Conservation (phyloP, 2,329 filamentous ascomycete genomes). For the Ceratocystis eucalypticola region DNA sequence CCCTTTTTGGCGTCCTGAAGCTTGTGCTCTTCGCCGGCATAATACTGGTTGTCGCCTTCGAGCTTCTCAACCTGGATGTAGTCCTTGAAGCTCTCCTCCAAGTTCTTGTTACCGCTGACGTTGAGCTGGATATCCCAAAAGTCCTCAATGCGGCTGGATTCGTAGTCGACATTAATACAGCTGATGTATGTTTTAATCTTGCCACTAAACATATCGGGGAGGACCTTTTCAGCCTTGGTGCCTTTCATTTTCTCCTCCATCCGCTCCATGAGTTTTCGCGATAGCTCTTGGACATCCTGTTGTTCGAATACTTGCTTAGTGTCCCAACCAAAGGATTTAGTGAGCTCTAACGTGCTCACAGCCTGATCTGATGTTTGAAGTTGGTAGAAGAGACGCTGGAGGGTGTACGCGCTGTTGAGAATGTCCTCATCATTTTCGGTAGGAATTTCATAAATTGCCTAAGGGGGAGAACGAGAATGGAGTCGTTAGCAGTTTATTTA, state of each 20-base stretch:
- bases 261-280: constrained; percentile 90
- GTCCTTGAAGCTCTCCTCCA: constrained; percentile 89
- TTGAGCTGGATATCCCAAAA: constrained; percentile 99
- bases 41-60: constrained; percentile 97
- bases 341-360: constrained; percentile 84
- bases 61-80: constrained; percentile 95
- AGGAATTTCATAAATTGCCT: constrained; percentile 95
- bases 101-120: constrained; percentile 80
- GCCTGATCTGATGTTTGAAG: constrained; percentile 74
- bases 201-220: constrained; percentile 85
- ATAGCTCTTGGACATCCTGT: constrained; percentile 95
- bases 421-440: constrained; percentile 72
- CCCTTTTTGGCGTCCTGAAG: constrained; percentile 95
- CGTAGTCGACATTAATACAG: constrained; percentile 96
- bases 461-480: constrained; percentile 5
- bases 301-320: constrained; percentile 96
- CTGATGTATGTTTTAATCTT: constrained; percentile 99
- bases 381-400: constrained; percentile 90
- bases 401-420: constrained; percentile 79
- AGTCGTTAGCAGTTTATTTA: not conserved
- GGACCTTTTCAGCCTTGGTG: constrained; percentile 74
- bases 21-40: constrained; percentile 76
- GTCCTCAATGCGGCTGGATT: constrained; percentile 88
- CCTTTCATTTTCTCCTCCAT: constrained; percentile 98
- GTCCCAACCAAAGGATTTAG: constrained; percentile 96